Evolutionary conservation across 441 rosid genomes (phyloP).

Genomic region (Gossypium trilobum): DNA sequence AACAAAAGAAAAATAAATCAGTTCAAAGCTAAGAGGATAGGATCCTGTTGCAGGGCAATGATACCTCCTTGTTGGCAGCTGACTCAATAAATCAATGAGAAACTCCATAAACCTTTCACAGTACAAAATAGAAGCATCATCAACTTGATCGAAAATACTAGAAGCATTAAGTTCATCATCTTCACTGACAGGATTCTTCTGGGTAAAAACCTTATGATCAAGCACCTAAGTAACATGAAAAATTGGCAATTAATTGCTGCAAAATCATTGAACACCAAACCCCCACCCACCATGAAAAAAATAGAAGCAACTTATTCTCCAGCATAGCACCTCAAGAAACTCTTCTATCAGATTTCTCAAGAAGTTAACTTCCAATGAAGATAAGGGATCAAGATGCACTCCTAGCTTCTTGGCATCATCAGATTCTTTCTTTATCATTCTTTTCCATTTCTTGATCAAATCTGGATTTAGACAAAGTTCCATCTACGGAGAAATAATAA

Average conservation of each 20-base stretch:
- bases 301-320: not conserved
- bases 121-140: constrained; percentile 70
- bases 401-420: constrained; percentile 56
- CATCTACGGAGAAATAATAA: constrained; percentile 40
- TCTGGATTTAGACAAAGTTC: constrained; percentile 82
- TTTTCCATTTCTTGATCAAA: constrained; percentile 81
- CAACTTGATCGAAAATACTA: constrained; percentile 34
- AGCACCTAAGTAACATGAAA: constrained; percentile 47
- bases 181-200: constrained; percentile 17
- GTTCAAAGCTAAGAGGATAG: not conserved
- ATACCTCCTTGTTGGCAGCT: constrained; percentile 96
- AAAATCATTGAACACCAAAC: not conserved
- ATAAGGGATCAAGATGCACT: constrained; percentile 49
- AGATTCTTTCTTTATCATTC: constrained; percentile 65
- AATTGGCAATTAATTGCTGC: constrained; percentile 7
- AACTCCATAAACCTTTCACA: constrained; percentile 98
- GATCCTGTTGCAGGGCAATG: not conserved
- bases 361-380: constrained; percentile 61
- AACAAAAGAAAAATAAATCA: not conserved
- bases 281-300: not conserved
- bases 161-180: constrained; percentile 34
- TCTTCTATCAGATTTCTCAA: constrained; percentile 79
- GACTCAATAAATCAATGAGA: constrained; percentile 91
- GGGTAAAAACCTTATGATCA: constrained; percentile 54
- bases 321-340: constrained; percentile 64